Evolutionary conservation across 1,139 yeast genomes (phyloP), one percentile per base, ranked within the genome.

Genomic region (Pichia sp.): DNA sequence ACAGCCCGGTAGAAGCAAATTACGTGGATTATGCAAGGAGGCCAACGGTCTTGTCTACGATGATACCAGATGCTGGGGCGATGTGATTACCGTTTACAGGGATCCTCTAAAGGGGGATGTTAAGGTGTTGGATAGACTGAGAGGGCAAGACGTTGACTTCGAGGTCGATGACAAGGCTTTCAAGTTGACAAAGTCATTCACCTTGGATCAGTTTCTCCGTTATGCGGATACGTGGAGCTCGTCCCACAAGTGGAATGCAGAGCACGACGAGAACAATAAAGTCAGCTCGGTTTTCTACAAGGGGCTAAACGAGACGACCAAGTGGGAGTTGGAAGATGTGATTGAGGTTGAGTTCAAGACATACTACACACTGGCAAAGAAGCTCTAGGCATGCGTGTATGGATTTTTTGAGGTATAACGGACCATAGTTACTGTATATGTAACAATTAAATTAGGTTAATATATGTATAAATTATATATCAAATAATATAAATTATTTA

Each of bases 201-300:
- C 79, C 1, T 63, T 87, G 56, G 64, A 61, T 6, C 75, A 75
- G 44, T 79, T 79, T 61, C 67, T 72, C 23, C 71, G 70, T 7
- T 84, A 86, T 62, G 73, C 84, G 42, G 72, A 75, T 50, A 84
- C 92, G 4, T 84, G 85, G 81, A 85, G 93, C 64, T 82, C 88
- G 6, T 83, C 83, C 64, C 88, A 84, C 66, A 73, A 75, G 13
- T 87, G 95, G 90, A 76, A 76, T 66, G 69, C 70, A 51, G 68
- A 61, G 32, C 66, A 73, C 60, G 68, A 72, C 0, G 59, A 65
- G 53, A 65, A 55, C 15, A 55, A 56, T 6, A 52, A 54, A 13
- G 61, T 59, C 8, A 48, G 61, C 36, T 68, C 70, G 46, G 57
- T 70, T 6, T 57, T 56, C 19, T 61, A 67, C 40, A 65, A 67